Evolutionary conservation across 2,329 filamentous ascomycete genomes (phyloP).

Genomic region (Shiraia bambusicola): DNA sequence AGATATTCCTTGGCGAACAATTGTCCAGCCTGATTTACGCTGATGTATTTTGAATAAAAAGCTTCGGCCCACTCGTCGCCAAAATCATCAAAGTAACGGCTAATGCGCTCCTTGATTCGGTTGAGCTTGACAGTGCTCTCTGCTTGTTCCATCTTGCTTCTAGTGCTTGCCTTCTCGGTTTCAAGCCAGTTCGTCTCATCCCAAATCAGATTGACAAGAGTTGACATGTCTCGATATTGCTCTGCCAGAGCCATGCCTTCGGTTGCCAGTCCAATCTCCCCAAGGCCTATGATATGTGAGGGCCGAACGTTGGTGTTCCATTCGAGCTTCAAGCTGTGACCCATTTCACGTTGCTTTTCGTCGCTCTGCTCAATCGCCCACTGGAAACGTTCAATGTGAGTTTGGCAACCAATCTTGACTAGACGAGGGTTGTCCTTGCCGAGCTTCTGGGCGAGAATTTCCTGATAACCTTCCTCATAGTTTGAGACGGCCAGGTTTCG

Average conservation of each 20-base stretch:
- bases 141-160: conserved; percentile 41
- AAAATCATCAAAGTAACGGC: conserved; percentile 62
- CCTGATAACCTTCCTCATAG: conserved; percentile 41
- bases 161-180: conserved; percentile 27
- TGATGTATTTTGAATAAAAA: conserved; percentile 77
- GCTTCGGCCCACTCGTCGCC: conserved; percentile 70
- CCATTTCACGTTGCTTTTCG: conserved; percentile 51
- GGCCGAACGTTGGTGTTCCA: conserved; percentile 45
- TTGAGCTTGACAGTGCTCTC: conserved; percentile 45
- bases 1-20: conserved; percentile 68
- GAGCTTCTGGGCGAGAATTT: conserved; percentile 49
- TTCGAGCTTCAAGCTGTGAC: conserved; percentile 49
- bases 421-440: conserved; percentile 49
- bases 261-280: conserved; percentile 55
- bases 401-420: conserved; percentile 59
- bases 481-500: conserved; percentile 44
- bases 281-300: conserved; percentile 46
- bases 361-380: conserved; percentile 59
- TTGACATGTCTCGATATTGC: conserved; percentile 63
- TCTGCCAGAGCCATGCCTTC: conserved; percentile 64
- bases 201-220: conserved; percentile 57
- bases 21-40: conserved; percentile 46
- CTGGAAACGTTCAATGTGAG: conserved; percentile 60
- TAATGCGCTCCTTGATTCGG: conserved; percentile 47
- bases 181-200: conserved; percentile 48